Evolutionary conservation across 2,329 filamentous ascomycete species (phyloP).

Genomic region (Hypomyces rosellus): DNA sequence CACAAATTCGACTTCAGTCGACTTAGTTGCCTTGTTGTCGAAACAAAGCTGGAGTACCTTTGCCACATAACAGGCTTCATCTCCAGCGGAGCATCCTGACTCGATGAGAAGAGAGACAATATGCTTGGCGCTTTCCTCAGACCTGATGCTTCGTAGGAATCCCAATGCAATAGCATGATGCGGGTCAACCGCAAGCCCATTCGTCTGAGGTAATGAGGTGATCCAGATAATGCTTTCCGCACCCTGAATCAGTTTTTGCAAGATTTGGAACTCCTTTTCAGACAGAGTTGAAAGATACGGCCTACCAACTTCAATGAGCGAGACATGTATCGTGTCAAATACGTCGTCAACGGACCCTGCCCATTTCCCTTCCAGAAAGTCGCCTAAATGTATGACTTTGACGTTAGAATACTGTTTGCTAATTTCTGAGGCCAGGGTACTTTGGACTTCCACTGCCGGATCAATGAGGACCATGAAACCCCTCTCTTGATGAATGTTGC

Average conservation of each 20-base stretch:
- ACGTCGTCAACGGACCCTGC: background rate
- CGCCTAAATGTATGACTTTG: too few species aligned
- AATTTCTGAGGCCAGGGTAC: too few species aligned
- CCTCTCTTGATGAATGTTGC: too few species aligned
- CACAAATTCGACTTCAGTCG: background rate
- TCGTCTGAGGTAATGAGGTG: background rate
- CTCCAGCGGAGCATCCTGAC: background rate
- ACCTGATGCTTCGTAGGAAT: background rate
- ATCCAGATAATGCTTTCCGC: background rate
- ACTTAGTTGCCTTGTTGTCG: background rate
- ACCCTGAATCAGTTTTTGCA: background rate
- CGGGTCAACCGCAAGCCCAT: background rate
- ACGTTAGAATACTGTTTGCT: too few species aligned
- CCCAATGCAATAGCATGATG: background rate
- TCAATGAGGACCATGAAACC: too few species aligned
- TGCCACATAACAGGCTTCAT: background rate
- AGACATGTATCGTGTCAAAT: too few species aligned
- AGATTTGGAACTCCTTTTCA: background rate
- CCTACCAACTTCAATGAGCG: background rate
- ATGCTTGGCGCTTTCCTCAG: background rate
- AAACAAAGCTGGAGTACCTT: background rate
- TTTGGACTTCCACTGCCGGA: too few species aligned
- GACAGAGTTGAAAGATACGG: background rate
- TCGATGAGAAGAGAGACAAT: conserved; percentile 1
- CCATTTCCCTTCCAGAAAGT: background rate